Base-by-base conservation (phyloP, 2,329 filamentous ascomycete genomes). In the Microsporum ferrugineum region DNA sequence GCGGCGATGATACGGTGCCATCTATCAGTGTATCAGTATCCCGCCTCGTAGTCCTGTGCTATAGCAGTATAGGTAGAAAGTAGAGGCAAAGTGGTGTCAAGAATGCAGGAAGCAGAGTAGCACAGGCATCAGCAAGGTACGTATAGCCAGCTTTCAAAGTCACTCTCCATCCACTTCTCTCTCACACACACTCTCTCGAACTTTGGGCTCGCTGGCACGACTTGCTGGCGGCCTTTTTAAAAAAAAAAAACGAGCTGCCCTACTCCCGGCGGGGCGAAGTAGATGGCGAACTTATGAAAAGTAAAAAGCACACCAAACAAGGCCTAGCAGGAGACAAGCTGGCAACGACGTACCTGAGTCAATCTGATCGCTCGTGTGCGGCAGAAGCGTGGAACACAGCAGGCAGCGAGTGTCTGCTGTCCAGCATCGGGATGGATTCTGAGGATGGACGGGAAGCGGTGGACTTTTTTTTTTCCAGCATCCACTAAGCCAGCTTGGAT, bases 1-100 rank as follows among this genome's bases (percentile, higher is more conserved):
- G 68, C 72, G 75, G 68, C 73, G 72, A 68, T 70, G 72, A 61
- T 68, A 66, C 61, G 72, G 72, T 68, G 73, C 75, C 77, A 79
- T 79, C 49, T 53, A 33, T 33, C 29, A n/a, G 14, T 12, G 49
- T 12, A 27, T 53, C 29, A 53, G 49, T 5, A 12, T 33, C 31
- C 17, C 10, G 8, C 27, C 14, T 43, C n/a, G 38, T 12, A 8
- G n/a, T 3, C 10, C 8, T 5, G 34, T 36, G 23, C n/a, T 6
- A 29, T 23, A 27, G n/a, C n/a, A 17, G 45, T 29, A 51, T 27
- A 34, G n/a, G 49, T 34, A 34, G 14, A 14, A 53, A 34, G 31
- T 17, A 17, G 49, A 36, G 10, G 29, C 8, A 29, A 33, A 17
- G 29, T 12, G 51, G 4, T 17, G 31, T 55, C 17, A 53, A 29